Conservation (phyloP, 345 rosid genomes). For the Raphanus raphanistrum region DNA sequence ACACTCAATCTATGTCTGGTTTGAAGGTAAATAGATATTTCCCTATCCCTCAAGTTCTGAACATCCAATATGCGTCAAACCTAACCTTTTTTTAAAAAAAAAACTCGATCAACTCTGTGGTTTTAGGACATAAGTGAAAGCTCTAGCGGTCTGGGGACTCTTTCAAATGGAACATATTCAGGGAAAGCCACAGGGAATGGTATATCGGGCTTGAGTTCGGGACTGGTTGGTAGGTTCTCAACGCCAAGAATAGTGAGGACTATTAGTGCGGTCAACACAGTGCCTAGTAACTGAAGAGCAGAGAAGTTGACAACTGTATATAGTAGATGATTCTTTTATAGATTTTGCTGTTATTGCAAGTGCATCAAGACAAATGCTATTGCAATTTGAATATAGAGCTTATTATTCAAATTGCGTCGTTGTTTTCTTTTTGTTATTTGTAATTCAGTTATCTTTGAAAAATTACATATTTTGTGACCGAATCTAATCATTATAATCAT, state of each 20-base stretch:
- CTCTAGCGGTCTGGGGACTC: conserved; percentile 15
- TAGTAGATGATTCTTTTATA: conserved; percentile 7
- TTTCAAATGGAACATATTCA: conserved; percentile 21
- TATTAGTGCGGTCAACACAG: conserved; percentile 20
- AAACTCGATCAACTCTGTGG: neutral
- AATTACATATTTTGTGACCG: neutral
- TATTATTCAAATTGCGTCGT: neutral
- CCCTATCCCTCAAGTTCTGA: neutral
- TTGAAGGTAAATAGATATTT: conserved; percentile 19
- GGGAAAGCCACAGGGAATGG: conserved; percentile 16
- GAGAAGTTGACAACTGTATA: neutral
- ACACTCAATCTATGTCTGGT: conserved; percentile 38
- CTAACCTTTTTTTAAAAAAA: neutral
- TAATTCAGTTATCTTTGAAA: neutral
- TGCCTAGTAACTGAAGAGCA: conserved; percentile 23
- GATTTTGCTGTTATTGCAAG: neutral
- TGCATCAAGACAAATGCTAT: conserved; percentile 15
- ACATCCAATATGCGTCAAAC: neutral
- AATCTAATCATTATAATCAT: neutral
- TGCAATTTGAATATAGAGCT: too few species aligned
- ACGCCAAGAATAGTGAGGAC: conserved; percentile 33
- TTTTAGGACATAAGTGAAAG: conserved; percentile 40
- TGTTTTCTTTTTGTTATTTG: too few species aligned
- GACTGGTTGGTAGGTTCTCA: conserved; percentile 23
- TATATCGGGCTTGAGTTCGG: neutral